Percentiles rank a stretch among this genome's conserved stretches.
Conservation (phyloP, 768 basidiomycete species). For the Suillus brevipes region DNA sequence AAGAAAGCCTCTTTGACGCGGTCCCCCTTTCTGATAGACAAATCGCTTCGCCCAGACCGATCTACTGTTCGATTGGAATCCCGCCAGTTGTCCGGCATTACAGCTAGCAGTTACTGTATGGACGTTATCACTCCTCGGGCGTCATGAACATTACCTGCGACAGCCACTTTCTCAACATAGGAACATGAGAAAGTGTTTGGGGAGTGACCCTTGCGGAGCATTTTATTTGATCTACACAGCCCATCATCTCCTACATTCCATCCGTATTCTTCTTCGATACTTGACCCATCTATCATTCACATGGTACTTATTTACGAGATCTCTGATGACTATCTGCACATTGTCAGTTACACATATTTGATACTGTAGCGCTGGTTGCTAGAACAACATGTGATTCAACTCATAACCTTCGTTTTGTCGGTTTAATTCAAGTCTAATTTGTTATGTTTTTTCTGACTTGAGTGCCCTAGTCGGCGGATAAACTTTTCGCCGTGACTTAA, state of each 20-base stretch:
- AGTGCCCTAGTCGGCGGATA: not conserved
- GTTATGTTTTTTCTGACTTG: not conserved
- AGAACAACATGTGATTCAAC: not conserved
- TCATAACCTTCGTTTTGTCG: not conserved
- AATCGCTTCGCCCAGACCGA: not conserved
- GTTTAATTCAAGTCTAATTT: slow-evolving; percentile 1
- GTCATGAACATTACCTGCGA: not conserved
- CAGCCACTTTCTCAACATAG: not conserved
- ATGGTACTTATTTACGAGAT: not conserved
- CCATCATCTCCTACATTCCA: not conserved
- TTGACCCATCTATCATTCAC: not conserved
- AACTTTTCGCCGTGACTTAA: not conserved
- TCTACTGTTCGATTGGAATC: not conserved
- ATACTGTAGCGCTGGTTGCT: not conserved
- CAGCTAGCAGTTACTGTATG: not conserved
- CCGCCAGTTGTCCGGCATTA: not conserved
- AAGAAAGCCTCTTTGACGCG: slow-evolving; percentile 36
- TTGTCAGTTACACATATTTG: slow-evolving; percentile 4
- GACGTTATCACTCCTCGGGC: not conserved
- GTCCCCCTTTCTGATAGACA: not conserved
- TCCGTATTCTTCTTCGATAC: not conserved
- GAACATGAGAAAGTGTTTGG: not conserved
- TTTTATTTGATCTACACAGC: not conserved
- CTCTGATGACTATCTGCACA: not conserved
- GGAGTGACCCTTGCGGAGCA: too few relatives aligned